Evolutionary conservation across 2,329 filamentous ascomycete genomes (phyloP), one percentile per base, ranked within the genome.

Genomic region (Colletotrichum kahawae): DNA sequence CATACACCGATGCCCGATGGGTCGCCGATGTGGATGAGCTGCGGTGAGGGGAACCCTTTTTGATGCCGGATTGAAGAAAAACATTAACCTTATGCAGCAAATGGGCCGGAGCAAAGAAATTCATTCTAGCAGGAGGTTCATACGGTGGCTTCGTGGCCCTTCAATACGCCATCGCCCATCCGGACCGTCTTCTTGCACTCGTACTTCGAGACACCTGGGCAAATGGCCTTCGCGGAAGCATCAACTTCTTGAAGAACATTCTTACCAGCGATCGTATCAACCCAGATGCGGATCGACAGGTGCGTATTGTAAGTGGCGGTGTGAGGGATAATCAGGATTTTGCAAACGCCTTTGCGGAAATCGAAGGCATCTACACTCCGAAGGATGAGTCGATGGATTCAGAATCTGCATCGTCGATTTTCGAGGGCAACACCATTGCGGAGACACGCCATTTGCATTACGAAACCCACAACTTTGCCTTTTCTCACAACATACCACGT

Each of bases 1-100:
- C 79, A 4, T 78, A 76, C 48, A 81, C 78, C 16, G 74, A 80
- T 70, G 76, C 78, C 14, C 77, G 77, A 10, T 80, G 79, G 79
- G 71, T 78, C 12, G 67, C 78, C 8, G 79, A 81, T 24, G 38
- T 81, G 7, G 79, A 81, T 21, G 79, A 81, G 36, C 64, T 81
- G 12, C 77, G 79, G 79, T 79, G n/a, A 60, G 16, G 21, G 16
- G 12, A 31, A n/a, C 6, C 16, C 14, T 16, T 6, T 4, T 48
- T 59, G 16, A 2, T n/a, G 43, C 10, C 34, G 7, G 21, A 29
- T 31, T 38, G 36, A 66, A 56, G 10, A n/a, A 8, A 29, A 10
- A 2, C 5, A 4, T 13, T 60, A 9, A 60, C 29, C 18, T 38
- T 43, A 18, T 31, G 21, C 57, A 80, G 79, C 36, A 65, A 54